Evolutionary conservation across 2,329 filamentous ascomycete genomes (phyloP), one percentile per base, ranked within the genome.

Genomic region (Penicillium sp.): DNA sequence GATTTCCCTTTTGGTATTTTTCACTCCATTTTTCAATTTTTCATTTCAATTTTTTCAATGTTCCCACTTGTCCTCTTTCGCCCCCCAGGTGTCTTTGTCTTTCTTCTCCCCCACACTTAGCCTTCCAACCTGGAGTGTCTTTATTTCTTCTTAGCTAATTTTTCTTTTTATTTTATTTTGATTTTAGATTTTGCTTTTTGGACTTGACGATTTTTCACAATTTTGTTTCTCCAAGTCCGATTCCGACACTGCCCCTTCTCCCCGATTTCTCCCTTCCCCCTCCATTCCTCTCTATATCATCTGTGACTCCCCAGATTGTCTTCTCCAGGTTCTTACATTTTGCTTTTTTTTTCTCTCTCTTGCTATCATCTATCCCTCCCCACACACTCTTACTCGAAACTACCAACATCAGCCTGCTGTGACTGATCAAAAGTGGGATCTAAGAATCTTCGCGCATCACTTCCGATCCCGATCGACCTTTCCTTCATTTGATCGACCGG

Each of bases 21-120:
- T 25, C 22, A 25, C 2, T 25, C 22, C 8, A 25, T 25, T 25
- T 25, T 25, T 25, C 4, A 25, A 25, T 25, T 25, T 25, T 25
- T 25, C 8, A 6, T 25, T 25, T 22, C 19, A 22, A 22, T 22
- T 22, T 51, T 45, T 53, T 28, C 4, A 40, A 40, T 37, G 37
- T 50, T 46, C 52, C 53, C 53, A 51, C 45, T 51, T 59, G 52
- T 56, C 37, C 31, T 38, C 25, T 54, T 69, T 62, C 13, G 58
- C 64, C 52, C 66, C 59, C 22, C 22, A 25, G 19, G 52, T 59
- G 50, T 61, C 22, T 25, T 25, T 25, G 2, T 25, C 22, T 46
- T 19, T 50, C 53, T 67, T 72, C 73, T 59, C 53, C 59, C 59
- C 60, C 62, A 63, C 58, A 57, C 18, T 46, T 35, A n/a, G 39